Percentiles rank a stretch among this genome's conserved stretches.
phyloP scores from a whole-genome alignment of 208 protist species.

The Entamoeba moshkovskii region DNA sequence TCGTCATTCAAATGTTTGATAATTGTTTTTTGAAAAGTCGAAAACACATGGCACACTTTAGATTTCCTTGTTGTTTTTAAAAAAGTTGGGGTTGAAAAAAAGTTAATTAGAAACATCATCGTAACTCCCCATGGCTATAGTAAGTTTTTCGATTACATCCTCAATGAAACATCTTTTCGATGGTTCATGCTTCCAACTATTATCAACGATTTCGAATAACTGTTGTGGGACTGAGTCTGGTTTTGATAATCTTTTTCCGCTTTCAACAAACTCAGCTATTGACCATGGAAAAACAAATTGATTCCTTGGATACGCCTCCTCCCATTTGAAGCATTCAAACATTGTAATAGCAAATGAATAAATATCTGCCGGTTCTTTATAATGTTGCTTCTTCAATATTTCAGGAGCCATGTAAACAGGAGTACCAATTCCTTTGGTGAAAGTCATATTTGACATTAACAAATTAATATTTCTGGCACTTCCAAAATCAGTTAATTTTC shows the following conservation, averaged over 20 bases:
- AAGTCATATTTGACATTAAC: neutral
- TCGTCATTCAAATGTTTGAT: too few species aligned
- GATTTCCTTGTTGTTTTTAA: too few species aligned
- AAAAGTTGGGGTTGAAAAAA: too few species aligned
- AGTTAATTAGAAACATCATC: too few species aligned
- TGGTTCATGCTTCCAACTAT: too few species aligned
- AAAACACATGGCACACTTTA: too few species aligned
- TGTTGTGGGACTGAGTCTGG: neutral
- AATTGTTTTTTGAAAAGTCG: too few species aligned
- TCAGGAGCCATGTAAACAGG: conserved; percentile 40
- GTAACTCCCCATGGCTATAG: too few species aligned
- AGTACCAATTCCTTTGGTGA: conserved; percentile 8
- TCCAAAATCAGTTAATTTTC: neutral
- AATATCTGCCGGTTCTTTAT: conserved; percentile 41
- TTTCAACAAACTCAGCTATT: neutral
- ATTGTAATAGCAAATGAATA: conserved; percentile 45
- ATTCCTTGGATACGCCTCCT: neutral
- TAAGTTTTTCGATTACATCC: too few species aligned
- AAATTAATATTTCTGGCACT: neutral
- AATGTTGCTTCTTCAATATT: conserved; percentile 25
- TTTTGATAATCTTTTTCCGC: neutral
- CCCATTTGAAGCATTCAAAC: conserved; percentile 28
- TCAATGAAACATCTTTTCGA: too few species aligned
- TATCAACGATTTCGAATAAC: too few species aligned
- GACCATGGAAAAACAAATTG: neutral